Evolutionary conservation across 192 early-diverging fungal species (phyloP).

Genomic region (Kickxella alabastrina): DNA sequence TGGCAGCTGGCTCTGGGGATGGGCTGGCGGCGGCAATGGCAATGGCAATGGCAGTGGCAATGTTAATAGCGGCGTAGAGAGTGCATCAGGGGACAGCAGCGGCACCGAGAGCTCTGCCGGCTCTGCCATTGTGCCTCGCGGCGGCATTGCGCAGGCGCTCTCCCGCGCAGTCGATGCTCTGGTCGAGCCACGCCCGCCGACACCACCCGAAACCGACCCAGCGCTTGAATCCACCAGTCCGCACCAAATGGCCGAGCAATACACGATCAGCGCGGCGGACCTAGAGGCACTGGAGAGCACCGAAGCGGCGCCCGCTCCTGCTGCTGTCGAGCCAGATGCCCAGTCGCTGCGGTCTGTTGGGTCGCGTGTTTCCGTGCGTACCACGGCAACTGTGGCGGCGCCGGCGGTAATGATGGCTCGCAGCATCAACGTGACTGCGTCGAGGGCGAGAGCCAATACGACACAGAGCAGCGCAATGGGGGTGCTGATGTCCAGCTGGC

Average conservation of each 20-base stretch:
- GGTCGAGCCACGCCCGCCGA: slow-evolving; percentile 39
- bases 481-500: slow-evolving; percentile 3
- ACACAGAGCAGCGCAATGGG: background rate
- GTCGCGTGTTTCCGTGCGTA: slow-evolving; percentile 33
- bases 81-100: background rate
- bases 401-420: slow-evolving; percentile 21
- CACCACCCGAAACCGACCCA: slow-evolving; percentile 41
- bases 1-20: slow-evolving; percentile 32
- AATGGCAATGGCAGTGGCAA: background rate
- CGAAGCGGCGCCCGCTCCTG: slow-evolving; percentile 9
- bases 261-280: slow-evolving; percentile 2
- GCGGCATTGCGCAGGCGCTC: slow-evolving; percentile 34
- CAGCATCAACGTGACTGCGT: background rate
- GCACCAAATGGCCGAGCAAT: background rate
- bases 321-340: slow-evolving; percentile 40
- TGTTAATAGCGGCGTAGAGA: background rate
- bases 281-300: slow-evolving; percentile 1
- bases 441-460: slow-evolving; percentile 2
- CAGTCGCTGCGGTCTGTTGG: slow-evolving; percentile 36
- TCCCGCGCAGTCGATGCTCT: slow-evolving; percentile 42
- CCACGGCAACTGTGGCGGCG: slow-evolving; percentile 31
- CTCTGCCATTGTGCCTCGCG: background rate
- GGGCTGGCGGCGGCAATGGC: slow-evolving; percentile 6
- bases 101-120: background rate
- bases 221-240: slow-evolving; percentile 6